These are phyloP conservation scores for Colletotrichum melonis DNA, from an alignment of 2,329 filamentous ascomycete genomes.

Conservation along the genomic window DNA sequence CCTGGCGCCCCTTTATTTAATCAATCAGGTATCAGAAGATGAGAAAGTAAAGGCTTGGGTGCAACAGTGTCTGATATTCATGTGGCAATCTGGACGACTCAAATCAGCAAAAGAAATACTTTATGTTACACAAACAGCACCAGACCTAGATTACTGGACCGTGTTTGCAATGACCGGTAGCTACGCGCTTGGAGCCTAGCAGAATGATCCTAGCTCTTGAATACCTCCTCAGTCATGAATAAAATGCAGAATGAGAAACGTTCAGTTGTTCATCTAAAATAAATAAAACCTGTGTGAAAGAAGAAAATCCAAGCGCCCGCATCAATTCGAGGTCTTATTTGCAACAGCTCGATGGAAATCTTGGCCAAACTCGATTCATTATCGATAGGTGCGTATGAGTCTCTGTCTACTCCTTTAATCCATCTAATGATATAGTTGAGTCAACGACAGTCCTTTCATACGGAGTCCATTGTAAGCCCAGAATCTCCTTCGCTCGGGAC, in stretches of 20 bases:
- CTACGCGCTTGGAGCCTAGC: constrained; percentile 40
- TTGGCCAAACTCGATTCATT: no score
- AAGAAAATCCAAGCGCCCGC: no score
- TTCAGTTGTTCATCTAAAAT: no score
- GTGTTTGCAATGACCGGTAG: constrained; percentile 41
- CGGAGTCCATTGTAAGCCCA: constrained; percentile 58
- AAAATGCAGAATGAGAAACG: no score
- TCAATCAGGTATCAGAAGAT: constrained; percentile 32
- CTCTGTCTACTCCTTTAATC: not conserved
- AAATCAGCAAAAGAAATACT: constrained; percentile 32
- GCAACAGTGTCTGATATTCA: constrained; percentile 25
- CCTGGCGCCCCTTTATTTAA: constrained; percentile 37
- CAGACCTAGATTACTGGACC: constrained; percentile 37
- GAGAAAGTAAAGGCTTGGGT: constrained; percentile 29
- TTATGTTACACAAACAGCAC: constrained; percentile 14
- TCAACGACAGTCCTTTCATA: constrained; percentile 62
- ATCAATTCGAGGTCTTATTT: no score
- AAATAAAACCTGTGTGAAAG: no score
- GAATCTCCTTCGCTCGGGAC: constrained; percentile 54
- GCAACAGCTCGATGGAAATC: no score
- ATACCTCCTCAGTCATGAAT: no score
- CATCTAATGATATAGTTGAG: constrained; percentile 26
- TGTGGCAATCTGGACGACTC: constrained; percentile 37
- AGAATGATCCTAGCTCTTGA: not conserved
- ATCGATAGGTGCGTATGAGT: no score